Conservation (phyloP, 371 early-diverging fungal genomes). For the Apophysomyces elegans region DNA sequence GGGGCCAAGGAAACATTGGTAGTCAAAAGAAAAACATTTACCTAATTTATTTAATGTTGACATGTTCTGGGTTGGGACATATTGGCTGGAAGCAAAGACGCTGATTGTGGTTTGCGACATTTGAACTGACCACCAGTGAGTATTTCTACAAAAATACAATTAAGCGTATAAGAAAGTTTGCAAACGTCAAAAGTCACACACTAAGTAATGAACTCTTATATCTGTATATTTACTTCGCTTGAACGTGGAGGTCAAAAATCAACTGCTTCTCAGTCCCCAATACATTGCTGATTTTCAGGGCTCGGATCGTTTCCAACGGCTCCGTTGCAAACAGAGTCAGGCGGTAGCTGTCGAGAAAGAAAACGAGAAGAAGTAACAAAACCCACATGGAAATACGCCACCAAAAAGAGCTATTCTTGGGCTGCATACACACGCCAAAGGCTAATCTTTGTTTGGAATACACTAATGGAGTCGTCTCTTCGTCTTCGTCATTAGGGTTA, state of each 20-base stretch:
- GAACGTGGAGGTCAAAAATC: slow-evolving; percentile 58
- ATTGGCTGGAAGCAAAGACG: slow-evolving; percentile 57
- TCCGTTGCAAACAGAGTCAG: slow-evolving; percentile 24
- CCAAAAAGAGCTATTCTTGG: not conserved
- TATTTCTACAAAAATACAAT: slow-evolving; percentile 16
- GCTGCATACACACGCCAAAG: slow-evolving; percentile 6
- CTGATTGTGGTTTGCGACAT: slow-evolving; percentile 47
- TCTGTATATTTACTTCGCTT: slow-evolving; percentile 25
- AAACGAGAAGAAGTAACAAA: slow-evolving; percentile 10
- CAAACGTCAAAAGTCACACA: not conserved
- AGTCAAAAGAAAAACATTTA: not conserved
- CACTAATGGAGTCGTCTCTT: slow-evolving; percentile 9
- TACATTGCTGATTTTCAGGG: slow-evolving; percentile 55
- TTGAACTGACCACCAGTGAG: slow-evolving; percentile 31
- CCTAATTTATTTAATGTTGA: slow-evolving; percentile 7
- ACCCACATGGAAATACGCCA: not conserved
- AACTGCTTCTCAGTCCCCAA: slow-evolving; percentile 64
- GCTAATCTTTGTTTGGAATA: slow-evolving; percentile 11
- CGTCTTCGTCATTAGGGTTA: slow-evolving; percentile 6
- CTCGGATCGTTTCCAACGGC: slow-evolving; percentile 38
- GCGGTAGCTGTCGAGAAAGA: slow-evolving; percentile 22
- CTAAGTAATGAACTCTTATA: not conserved
- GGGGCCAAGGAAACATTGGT: too few species aligned
- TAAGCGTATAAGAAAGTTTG: not conserved
- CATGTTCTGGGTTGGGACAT: slow-evolving; percentile 22